Percentiles rank a stretch among this genome's conserved stretches.
Conservation (phyloP, 1,284 basidiomycete genomes). For the Sutorius eximius region DNA sequence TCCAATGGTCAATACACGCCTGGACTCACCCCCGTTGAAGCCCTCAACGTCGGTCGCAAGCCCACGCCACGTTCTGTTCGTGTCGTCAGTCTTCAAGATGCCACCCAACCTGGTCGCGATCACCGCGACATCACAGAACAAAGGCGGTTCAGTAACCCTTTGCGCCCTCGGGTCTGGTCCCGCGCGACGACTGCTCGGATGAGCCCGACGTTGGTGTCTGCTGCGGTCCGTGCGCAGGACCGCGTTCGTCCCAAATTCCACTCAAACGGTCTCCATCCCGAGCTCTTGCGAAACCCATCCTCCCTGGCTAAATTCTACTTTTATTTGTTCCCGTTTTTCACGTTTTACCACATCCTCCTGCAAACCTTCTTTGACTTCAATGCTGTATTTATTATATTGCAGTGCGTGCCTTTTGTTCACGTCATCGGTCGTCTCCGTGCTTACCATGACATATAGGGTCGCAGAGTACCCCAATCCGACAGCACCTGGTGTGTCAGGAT, state of each 20-base stretch:
- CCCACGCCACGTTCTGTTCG: constrained; percentile 76
- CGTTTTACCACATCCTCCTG: constrained; percentile 67
- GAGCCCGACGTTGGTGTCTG: constrained; percentile 48
- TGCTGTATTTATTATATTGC: constrained; percentile 69
- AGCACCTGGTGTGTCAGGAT: constrained; percentile 63
- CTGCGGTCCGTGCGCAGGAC: constrained; percentile 35
- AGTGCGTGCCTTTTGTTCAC: constrained; percentile 51
- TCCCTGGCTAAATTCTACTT: constrained; percentile 58
- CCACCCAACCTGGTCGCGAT: constrained; percentile 36
- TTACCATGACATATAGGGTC: constrained; percentile 45
- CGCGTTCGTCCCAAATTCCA: constrained; percentile 61
- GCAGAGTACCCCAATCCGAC: constrained; percentile 67
- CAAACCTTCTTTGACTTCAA: constrained; percentile 84
- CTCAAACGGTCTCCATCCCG: constrained; percentile 59
- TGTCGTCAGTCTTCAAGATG: constrained; percentile 66
- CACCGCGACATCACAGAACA: constrained; percentile 55
- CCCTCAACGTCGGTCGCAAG: constrained; percentile 59
- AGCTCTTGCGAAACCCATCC: constrained; percentile 62
- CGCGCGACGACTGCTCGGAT: constrained; percentile 54
- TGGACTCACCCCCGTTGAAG: constrained; percentile 43
- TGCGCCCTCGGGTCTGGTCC: constrained; percentile 54
- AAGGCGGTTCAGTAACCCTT: constrained; percentile 40
- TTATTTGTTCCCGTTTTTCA: constrained; percentile 63
- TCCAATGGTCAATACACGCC: constrained; percentile 44
- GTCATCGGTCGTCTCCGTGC: constrained; percentile 9